Evolutionary conservation across 2,329 filamentous ascomycete genomes (phyloP).

Genomic region (Aureobasidium zeae): DNA sequence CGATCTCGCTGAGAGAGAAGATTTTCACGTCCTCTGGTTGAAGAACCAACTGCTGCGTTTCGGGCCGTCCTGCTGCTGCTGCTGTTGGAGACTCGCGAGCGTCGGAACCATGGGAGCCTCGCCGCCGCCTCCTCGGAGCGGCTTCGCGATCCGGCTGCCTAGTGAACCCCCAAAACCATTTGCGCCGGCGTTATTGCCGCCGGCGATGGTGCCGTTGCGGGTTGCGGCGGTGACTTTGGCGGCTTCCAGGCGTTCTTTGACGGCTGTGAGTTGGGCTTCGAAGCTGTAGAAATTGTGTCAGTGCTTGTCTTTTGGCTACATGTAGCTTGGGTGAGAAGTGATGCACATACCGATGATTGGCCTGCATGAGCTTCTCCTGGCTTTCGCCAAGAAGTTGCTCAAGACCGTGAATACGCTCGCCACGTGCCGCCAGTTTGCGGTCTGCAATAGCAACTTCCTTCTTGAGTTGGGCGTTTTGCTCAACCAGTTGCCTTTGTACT

Average conservation of each 20-base stretch:
- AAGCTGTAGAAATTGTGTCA: conserved; percentile 51
- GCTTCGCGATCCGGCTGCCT: conserved; percentile 54
- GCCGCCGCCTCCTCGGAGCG: conserved; percentile 43
- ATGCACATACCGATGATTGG: conserved; percentile 80
- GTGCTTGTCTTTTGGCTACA: conserved; percentile 15
- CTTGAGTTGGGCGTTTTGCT: conserved; percentile 95
- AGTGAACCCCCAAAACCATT: conserved; percentile 61
- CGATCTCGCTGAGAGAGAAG: too few relatives aligned
- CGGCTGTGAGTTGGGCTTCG: conserved; percentile 89
- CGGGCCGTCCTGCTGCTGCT: conserved; percentile 29
- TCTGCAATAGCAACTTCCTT: conserved; percentile 99
- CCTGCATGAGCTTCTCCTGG: conserved; percentile 94
- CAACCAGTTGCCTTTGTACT: conserved; percentile 92
- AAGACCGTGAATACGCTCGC: conserved; percentile 91
- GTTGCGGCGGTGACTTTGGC: conserved; percentile 80
- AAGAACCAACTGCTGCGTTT: conserved; percentile 24
- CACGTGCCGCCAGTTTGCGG: conserved; percentile 89
- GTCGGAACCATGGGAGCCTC: conserved; percentile 33
- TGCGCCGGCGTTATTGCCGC: conserved; percentile 31
- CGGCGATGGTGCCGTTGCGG: conserved; percentile 46
- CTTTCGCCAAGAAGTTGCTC: conserved; percentile 90
- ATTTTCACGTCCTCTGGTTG: conserved; percentile 24
- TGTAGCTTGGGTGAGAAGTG: not conserved
- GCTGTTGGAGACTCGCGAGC: conserved; percentile 42
- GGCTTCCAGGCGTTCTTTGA: conserved; percentile 94